Conservation (phyloP, 2,329 filamentous ascomycete species). For the Apiospora marii region DNA sequence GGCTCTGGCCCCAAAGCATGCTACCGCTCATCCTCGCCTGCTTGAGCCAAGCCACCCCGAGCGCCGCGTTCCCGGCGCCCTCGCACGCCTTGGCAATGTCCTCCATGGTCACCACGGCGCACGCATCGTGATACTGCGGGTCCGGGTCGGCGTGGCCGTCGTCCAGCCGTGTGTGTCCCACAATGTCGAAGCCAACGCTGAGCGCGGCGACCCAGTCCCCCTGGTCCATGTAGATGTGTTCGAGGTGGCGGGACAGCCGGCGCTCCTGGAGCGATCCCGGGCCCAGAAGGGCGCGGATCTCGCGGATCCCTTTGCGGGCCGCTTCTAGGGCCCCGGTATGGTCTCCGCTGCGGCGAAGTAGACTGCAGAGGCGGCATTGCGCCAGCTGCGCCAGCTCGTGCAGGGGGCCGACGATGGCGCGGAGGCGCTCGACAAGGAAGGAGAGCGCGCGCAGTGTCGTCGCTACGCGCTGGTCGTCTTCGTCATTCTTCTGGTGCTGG, state of each 20-base stretch:
- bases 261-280: background rate
- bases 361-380: too few species aligned
- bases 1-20: background rate
- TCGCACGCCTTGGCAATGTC: conserved; percentile 21
- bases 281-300: too few species aligned
- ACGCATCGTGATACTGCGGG: conserved; percentile 13
- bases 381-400: too few species aligned
- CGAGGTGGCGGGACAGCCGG: background rate
- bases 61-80: conserved; percentile 4
- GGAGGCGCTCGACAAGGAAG: background rate
- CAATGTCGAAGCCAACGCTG: background rate
- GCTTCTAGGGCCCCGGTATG: too few species aligned
- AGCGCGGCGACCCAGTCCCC: background rate
- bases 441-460: background rate
- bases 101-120: conserved; percentile 21
- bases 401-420: too few species aligned
- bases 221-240: background rate
- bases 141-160: background rate
- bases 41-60: conserved; percentile 12
- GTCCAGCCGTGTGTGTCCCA: conserved; percentile 22
- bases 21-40: background rate
- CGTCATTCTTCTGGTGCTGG: background rate
- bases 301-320: too few species aligned
- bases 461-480: too few species aligned
- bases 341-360: too few species aligned